Percentiles rank a stretch among this genome's conserved stretches.
Conservation (phyloP, 2,329 filamentous ascomycete genomes). For the Fusarium xyrophilum region DNA sequence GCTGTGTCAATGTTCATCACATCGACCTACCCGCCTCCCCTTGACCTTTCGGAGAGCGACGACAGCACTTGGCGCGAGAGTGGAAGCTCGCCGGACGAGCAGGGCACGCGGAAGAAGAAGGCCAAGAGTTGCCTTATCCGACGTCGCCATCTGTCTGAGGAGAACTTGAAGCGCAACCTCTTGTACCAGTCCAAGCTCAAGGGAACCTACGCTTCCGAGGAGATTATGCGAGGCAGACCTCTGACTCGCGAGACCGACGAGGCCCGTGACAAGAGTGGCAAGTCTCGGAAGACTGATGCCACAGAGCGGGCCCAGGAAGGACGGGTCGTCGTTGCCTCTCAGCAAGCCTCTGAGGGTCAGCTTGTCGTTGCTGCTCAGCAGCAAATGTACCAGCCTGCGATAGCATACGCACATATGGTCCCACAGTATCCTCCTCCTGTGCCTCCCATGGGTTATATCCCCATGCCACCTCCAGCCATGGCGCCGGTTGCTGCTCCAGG, state of each 20-base stretch:
- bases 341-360: not conserved
- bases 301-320: not conserved
- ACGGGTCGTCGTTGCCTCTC: not conserved
- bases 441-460: constrained; percentile 5
- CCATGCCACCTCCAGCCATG: constrained; percentile 2
- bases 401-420: not conserved
- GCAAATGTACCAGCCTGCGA: not conserved
- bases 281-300: constrained; percentile 12
- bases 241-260: not conserved
- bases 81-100: constrained; percentile 11
- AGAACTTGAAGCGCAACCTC: constrained; percentile 23
- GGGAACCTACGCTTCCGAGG: constrained; percentile 4
- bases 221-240: not conserved
- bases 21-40: not conserved
- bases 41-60: constrained; percentile 9
- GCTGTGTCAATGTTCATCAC: constrained; percentile 4
- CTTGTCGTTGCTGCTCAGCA: not conserved
- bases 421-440: not conserved
- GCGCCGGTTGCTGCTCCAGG: not conserved
- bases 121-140: not conserved
- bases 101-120: not conserved
- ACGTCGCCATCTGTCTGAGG: constrained; percentile 7
- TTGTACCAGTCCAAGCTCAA: constrained; percentile 1
- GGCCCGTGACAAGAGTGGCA: not conserved
- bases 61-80: constrained; percentile 7